Evolutionary conservation across 768 basidiomycete species (phyloP).

Genomic region (Heimioporus sp.): DNA sequence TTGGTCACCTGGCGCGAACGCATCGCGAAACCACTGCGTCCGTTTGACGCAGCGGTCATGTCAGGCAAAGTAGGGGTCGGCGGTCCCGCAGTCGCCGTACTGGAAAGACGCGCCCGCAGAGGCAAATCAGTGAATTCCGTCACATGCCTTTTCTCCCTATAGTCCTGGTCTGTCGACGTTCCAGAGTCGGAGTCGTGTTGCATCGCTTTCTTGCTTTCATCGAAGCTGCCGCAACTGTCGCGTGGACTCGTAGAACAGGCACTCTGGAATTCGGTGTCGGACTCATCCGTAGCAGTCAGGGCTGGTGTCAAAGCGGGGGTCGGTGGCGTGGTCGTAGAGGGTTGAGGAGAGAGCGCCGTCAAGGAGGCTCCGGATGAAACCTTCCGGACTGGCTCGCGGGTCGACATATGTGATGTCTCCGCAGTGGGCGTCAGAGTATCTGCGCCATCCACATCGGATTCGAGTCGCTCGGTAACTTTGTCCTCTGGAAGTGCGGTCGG

Average conservation of each 20-base stretch:
- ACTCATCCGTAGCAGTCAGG: conserved; percentile 59
- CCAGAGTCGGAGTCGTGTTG: conserved; percentile 25
- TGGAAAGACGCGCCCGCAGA: conserved; percentile 56
- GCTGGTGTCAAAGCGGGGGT: conserved; percentile 36
- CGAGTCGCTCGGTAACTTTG: conserved; percentile 39
- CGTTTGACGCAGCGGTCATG: conserved; percentile 32
- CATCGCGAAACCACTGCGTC: conserved; percentile 22
- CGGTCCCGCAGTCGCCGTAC: conserved; percentile 49
- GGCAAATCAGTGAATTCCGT: conserved; percentile 36
- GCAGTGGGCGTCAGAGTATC: conserved; percentile 28
- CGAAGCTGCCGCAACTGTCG: conserved; percentile 55
- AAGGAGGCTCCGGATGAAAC: conserved; percentile 32
- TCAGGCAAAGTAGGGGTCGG: conserved; percentile 42
- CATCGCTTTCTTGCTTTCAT: conserved; percentile 20
- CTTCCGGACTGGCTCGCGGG: conserved; percentile 29
- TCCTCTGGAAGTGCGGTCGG: conserved; percentile 34
- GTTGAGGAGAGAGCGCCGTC: conserved; percentile 23
- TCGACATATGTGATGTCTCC: conserved; percentile 20
- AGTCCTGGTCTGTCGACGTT: conserved; percentile 30
- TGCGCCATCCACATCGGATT: conserved; percentile 29
- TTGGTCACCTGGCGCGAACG: conserved; percentile 18
- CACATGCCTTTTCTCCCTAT: conserved; percentile 27
- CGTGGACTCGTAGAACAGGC: conserved; percentile 79
- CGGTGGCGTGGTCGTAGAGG: conserved; percentile 27
- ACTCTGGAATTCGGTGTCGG: conserved; percentile 85